These are phyloP conservation scores for Pythium inflatum DNA, from an alignment of 352 stramenopile genomes.

Conservation along the genomic window DNA sequence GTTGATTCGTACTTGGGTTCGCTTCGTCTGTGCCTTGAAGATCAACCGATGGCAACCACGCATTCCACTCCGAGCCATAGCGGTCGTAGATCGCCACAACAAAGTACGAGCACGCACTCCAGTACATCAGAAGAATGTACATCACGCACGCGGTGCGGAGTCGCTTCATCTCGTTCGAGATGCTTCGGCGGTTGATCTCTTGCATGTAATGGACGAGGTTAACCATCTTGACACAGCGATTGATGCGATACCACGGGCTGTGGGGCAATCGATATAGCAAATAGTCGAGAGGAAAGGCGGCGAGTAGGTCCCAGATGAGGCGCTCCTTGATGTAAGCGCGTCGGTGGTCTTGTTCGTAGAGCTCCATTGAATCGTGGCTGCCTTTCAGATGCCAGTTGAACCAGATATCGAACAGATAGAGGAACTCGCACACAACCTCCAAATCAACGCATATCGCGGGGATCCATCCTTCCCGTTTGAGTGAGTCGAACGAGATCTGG, in stretches of 20 bases:
- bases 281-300: slow-evolving; percentile 53
- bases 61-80: slow-evolving; percentile 54
- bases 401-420: slow-evolving; percentile 67
- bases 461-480: slow-evolving; percentile 36
- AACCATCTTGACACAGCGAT: slow-evolving; percentile 50
- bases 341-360: slow-evolving; percentile 58
- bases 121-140: slow-evolving; percentile 69
- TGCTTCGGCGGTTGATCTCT: slow-evolving; percentile 63
- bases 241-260: slow-evolving; percentile 46
- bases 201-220: slow-evolving; percentile 63
- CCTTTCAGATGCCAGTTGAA: slow-evolving; percentile 52
- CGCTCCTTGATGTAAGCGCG: slow-evolving; percentile 51
- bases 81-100: slow-evolving; percentile 50
- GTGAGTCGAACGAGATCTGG: slow-evolving; percentile 50
- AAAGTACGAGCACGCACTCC: slow-evolving; percentile 61
- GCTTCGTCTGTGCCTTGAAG: slow-evolving; percentile 32
- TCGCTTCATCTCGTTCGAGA: slow-evolving; percentile 68
- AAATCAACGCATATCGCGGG: slow-evolving; percentile 37
- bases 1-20: slow-evolving; percentile 36
- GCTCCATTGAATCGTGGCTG: slow-evolving; percentile 48
- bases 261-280: slow-evolving; percentile 39
- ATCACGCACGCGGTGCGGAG: slow-evolving; percentile 47
- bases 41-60: slow-evolving; percentile 43
- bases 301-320: slow-evolving; percentile 46
- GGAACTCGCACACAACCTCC: slow-evolving; percentile 48